These are phyloP conservation scores for Leavenworthia alabamica DNA, from an alignment of 345 rosid genomes.

Conservation along the genomic window DNA sequence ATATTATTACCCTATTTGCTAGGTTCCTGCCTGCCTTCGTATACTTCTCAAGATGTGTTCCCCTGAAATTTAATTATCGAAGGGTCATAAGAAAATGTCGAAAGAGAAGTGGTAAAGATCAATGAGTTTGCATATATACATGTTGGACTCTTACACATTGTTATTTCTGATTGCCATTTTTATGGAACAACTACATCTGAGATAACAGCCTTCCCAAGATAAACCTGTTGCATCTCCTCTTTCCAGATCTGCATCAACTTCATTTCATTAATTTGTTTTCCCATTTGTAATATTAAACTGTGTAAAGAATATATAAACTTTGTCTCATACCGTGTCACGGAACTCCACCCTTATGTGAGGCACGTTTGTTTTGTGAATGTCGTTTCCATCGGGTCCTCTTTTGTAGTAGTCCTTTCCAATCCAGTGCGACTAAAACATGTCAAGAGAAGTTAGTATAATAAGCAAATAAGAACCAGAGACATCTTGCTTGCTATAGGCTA, in stretches of 20 bases:
- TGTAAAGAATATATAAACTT: background rate
- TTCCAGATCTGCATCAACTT: constrained; percentile 67
- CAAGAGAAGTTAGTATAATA: background rate
- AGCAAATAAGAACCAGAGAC: background rate
- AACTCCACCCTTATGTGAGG: constrained; percentile 96
- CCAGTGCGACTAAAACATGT: constrained; percentile 79
- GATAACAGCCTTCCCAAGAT: constrained; percentile 50
- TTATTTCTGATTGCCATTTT: background rate
- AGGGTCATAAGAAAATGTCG: background rate
- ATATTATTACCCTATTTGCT: constrained; percentile 7
- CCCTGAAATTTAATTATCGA: background rate
- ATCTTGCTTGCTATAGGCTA: background rate
- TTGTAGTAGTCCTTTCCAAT: constrained; percentile 85
- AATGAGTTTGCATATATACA: background rate
- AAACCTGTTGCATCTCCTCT: constrained; percentile 87
- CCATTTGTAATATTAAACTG: background rate
- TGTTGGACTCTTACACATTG: constrained; percentile 4
- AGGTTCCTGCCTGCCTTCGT: background rate
- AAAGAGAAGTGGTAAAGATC: background rate
- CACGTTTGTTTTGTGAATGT: constrained; percentile 85
- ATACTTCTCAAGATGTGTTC: background rate
- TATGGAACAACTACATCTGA: constrained; percentile 56
- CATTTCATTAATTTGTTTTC: background rate
- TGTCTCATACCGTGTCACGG: constrained; percentile 58
- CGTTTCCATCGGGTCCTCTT: constrained; percentile 94